phyloP scores from a whole-genome alignment of 2,329 filamentous ascomycete species.

The Hymenoscyphus linearis region DNA sequence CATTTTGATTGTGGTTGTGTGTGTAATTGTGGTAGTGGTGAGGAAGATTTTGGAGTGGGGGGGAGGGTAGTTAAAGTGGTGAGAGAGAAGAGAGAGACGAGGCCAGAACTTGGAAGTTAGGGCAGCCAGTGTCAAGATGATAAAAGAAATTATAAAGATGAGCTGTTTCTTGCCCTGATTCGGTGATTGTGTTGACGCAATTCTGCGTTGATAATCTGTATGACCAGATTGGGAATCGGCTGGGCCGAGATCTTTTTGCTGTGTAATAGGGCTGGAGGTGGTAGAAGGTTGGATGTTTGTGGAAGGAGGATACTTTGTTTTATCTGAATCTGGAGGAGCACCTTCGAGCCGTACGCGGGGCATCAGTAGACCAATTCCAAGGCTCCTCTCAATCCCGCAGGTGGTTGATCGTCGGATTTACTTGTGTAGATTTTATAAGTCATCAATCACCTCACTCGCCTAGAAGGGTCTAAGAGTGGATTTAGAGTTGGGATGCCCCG shows the following conservation, averaged over 20 bases:
- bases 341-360: neutral
- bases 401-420: neutral
- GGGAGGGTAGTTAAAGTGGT: constrained; percentile 24
- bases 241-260: constrained; percentile 10
- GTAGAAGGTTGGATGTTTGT: neutral
- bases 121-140: constrained; percentile 29
- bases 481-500: neutral
- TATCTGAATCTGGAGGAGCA: neutral
- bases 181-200: neutral
- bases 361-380: neutral
- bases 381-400: neutral
- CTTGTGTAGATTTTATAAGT: neutral
- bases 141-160: constrained; percentile 23
- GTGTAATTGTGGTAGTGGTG: constrained; percentile 9
- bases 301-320: neutral
- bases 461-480: no score
- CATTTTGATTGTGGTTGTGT: constrained; percentile 31
- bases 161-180: constrained; percentile 6
- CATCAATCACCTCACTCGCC: neutral
- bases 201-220: constrained; percentile 6
- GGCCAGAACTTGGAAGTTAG: constrained; percentile 26
- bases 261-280: constrained; percentile 5
- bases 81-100: constrained; percentile 28
- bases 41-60: constrained; percentile 19
- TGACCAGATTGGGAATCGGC: constrained; percentile 1